Percentiles rank a stretch among this genome's conserved stretches.
phyloP scores from a whole-genome alignment of 345 rosid species.

The Clarkia xantiana region DNA sequence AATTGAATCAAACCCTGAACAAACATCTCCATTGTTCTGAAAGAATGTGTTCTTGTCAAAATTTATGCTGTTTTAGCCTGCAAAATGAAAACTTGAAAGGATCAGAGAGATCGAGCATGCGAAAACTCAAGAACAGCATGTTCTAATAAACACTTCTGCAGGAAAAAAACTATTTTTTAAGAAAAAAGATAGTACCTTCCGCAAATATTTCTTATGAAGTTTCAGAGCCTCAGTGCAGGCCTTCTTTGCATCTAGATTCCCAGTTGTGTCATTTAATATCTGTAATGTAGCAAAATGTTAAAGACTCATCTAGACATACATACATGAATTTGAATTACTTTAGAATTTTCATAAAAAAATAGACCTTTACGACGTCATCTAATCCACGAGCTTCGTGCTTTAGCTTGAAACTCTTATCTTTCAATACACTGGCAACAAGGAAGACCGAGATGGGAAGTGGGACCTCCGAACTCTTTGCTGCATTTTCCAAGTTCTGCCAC shows the following conservation, averaged over 20 bases:
- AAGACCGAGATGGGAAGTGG: constrained; percentile 88
- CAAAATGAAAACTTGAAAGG: too few species aligned
- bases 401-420: constrained; percentile 81
- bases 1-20: too few species aligned
- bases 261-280: constrained; percentile 88
- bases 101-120: background rate
- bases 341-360: background rate
- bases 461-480: constrained; percentile 35
- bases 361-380: constrained; percentile 84
- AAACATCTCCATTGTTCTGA: too few species aligned
- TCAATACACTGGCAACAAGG: constrained; percentile 93
- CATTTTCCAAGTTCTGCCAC: constrained; percentile 67
- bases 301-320: background rate
- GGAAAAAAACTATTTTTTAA: too few species aligned
- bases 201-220: constrained; percentile 89
- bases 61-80: too few species aligned
- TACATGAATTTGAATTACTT: background rate
- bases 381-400: constrained; percentile 80
- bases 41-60: too few species aligned
- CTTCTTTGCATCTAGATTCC: constrained; percentile 82
- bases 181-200: constrained; percentile 28
- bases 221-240: constrained; percentile 89
- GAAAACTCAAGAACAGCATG: background rate
- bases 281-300: constrained; percentile 10
- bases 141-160: too few species aligned